Conservation (phyloP, 768 basidiomycete species). For the Pleurotus eryngii region DNA sequence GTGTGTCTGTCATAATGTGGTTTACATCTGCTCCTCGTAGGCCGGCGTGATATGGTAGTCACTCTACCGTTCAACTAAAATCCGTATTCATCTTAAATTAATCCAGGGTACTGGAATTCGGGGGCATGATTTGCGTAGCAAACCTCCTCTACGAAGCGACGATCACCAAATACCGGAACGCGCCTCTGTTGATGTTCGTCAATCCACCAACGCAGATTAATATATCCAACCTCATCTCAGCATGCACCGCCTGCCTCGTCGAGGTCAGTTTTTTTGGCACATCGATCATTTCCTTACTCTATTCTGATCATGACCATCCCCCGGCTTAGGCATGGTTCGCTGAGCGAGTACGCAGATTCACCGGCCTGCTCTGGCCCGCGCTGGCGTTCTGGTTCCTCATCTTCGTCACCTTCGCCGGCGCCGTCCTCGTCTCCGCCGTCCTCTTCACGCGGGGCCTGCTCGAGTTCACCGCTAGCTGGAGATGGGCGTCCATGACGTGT, state of each 20-base stretch:
- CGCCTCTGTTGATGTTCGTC: conserved; percentile 10
- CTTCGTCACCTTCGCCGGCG: conserved; percentile 23
- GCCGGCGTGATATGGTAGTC: conserved; percentile 8
- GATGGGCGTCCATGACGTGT: conserved; percentile 29
- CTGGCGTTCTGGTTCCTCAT: conserved; percentile 22
- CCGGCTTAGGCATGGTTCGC: conserved; percentile 23
- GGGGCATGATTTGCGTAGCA: conserved; percentile 23
- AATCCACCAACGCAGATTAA: neutral
- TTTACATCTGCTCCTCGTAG: neutral
- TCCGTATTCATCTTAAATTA: neutral
- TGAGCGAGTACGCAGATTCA: conserved; percentile 24
- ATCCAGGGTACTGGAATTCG: conserved; percentile 24
- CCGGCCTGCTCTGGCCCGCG: conserved; percentile 24
- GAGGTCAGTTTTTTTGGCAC: neutral
- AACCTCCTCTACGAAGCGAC: conserved; percentile 28
- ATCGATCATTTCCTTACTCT: neutral
- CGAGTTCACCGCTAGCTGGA: conserved; percentile 19
- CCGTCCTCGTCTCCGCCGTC: conserved; percentile 22
- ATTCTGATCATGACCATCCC: no score
- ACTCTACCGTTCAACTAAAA: neutral
- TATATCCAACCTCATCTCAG: neutral
- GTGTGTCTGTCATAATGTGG: neutral
- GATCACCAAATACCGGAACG: conserved; percentile 21
- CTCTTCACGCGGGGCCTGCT: conserved; percentile 15
- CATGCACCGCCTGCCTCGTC: conserved; percentile 2